These are phyloP conservation scores for Oryza australiensis DNA, from an alignment of 176 grass and related monocot genomes.

Conservation along the genomic window DNA sequence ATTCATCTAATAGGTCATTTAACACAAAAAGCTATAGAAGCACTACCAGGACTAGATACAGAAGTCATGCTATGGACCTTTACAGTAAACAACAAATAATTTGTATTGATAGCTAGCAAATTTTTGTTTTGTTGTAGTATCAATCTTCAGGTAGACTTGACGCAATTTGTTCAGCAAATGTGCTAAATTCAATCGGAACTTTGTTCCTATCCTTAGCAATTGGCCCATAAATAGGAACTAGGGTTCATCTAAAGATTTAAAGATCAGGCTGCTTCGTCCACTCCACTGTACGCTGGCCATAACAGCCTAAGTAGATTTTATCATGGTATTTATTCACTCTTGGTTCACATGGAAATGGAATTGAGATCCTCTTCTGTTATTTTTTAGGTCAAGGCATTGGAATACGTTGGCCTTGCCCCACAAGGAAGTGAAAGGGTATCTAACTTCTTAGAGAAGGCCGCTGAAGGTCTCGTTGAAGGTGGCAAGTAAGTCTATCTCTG, in stretches of 20 bases:
- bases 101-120: not conserved
- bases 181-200: conserved; percentile 2
- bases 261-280: not conserved
- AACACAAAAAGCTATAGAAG: not conserved
- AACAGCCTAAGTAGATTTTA: not conserved
- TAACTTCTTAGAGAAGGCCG: conserved; percentile 84
- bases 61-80: not conserved
- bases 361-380: conserved; percentile 19
- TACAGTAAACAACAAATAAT: not conserved
- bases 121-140: not conserved
- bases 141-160: not conserved
- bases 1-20: not conserved
- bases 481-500: conserved; percentile 70
- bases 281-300: not conserved
- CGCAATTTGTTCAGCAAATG: not conserved
- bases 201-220: too few species aligned
- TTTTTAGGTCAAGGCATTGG: conserved; percentile 83
- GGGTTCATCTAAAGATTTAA: not conserved
- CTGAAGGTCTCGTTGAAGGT: conserved; percentile 83
- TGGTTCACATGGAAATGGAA: conserved; percentile 12
- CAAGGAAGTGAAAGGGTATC: conserved; percentile 81
- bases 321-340: conserved; percentile 8
- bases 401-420: conserved; percentile 74
- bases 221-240: too few species aligned
- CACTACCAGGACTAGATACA: not conserved